Conservation (phyloP, 345 rosid genomes). For the Eutrema yunnanense region DNA sequence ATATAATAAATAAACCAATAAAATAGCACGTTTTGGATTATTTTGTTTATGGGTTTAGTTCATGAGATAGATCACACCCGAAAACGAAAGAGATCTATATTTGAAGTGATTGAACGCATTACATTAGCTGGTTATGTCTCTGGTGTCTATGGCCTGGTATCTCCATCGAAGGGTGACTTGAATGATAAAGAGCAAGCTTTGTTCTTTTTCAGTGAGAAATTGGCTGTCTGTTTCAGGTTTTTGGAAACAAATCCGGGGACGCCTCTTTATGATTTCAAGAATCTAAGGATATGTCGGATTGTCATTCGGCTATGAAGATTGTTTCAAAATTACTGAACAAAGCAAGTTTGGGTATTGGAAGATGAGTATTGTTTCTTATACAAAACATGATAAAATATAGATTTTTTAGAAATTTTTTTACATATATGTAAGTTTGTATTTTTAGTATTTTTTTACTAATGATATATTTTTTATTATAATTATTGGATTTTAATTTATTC, state of each 20-base stretch:
- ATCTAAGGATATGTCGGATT: slow-evolving; percentile 72
- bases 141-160: slow-evolving; percentile 35
- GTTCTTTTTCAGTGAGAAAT: slow-evolving; percentile 70
- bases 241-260: slow-evolving; percentile 48
- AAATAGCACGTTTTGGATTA: too few species aligned
- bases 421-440: too few species aligned
- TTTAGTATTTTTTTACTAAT: too few species aligned
- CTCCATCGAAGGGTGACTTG: slow-evolving; percentile 28
- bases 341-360: too few species aligned
- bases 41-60: slow-evolving; percentile 48
- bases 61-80: slow-evolving; percentile 71
- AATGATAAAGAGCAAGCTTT: slow-evolving; percentile 79
- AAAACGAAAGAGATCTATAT: slow-evolving; percentile 42
- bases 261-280: slow-evolving; percentile 58
- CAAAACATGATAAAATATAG: too few species aligned
- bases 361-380: too few species aligned
- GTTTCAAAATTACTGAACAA: slow-evolving; percentile 27
- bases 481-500: too few species aligned
- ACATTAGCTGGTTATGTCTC: slow-evolving; percentile 59
- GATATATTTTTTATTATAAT: too few species aligned
- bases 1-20: too few species aligned
- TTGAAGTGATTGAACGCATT: slow-evolving; percentile 48
- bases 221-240: slow-evolving; percentile 71
- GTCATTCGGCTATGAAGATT: slow-evolving; percentile 68
- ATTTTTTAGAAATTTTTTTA: too few species aligned